Evolutionary conservation across 495 filamentous ascomycete species (phyloP), one percentile per base, ranked within the genome.

Genomic region (Delitschia confertaspora): DNA sequence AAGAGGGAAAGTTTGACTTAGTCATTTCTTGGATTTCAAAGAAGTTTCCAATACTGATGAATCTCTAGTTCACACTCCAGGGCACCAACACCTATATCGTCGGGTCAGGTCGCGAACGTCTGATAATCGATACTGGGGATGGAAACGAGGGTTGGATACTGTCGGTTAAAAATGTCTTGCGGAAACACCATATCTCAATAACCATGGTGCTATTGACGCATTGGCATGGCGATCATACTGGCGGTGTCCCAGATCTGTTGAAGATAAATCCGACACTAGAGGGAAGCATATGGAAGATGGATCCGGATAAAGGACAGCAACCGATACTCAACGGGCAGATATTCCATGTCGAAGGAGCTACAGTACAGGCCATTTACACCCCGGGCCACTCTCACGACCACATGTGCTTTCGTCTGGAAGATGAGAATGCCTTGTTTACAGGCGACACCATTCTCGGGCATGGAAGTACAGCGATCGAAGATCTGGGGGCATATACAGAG

Each of bases 31-130:
- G n/a, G n/a, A n/a, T n/a, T n/a, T n/a, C n/a, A n/a, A n/a, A n/a
- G n/a, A n/a, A n/a, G 18, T 29, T 20, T 2, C 18, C 10, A 26
- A 4, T 2, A 4, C 26, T 18, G 16, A 30, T 30, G 33, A 18
- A 6, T 39, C 18, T 18, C 13, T 14, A 61, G 51, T 74, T 76
- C 59, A 69, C 68, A 0, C 62, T 74, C 18, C 71, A 71, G 78
- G 80, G 80, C 43, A 93, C 87, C 37, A 93, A 94, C 61, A 94
- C 87, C 29, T 94, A 91, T 59, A 69, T 94, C n/a, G 51, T 93
- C 44, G 87, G 86, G 51, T 82, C 70, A 5, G 83, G 83, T 9
- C 56, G 65, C 6, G 54, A 69, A 3, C 75, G 85, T 6, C 66
- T 89, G 41, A 71, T 94, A 8, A 75, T 94, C 56, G 87, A 94